phyloP scores from a whole-genome alignment of 306 rosid genomes.

The Trichosanthes cucumerina region DNA sequence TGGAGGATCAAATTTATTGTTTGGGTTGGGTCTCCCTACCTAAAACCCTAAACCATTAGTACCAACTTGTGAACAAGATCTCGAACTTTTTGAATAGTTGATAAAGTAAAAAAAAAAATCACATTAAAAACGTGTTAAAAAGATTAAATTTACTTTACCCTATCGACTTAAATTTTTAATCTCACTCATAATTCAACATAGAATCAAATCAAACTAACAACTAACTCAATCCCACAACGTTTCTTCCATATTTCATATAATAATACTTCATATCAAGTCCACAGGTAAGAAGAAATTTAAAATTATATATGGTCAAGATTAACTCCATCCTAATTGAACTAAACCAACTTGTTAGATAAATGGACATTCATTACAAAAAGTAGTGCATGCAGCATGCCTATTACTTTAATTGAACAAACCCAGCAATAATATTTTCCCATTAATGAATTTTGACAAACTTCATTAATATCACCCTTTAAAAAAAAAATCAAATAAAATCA shows the following conservation, averaged over 20 bases:
- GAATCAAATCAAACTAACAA: background rate
- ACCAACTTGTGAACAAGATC: background rate
- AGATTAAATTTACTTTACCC: background rate
- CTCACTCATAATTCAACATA: background rate
- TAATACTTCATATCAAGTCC: background rate
- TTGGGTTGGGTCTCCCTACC: background rate
- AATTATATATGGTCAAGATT: background rate
- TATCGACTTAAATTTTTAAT: background rate
- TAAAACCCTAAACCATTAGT: background rate
- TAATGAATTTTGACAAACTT: background rate
- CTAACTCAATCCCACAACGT: background rate
- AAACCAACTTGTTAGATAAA: background rate
- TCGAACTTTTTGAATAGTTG: background rate
- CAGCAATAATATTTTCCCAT: background rate
- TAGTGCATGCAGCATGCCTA: constrained; percentile 3
- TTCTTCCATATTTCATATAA: background rate
- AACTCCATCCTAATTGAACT: background rate
- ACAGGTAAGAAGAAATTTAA: background rate
- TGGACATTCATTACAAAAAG: background rate
- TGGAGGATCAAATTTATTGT: background rate
- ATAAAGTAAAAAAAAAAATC: background rate
- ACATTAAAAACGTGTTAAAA: background rate
- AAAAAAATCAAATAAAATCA: background rate
- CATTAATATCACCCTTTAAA: background rate
- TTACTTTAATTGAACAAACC: background rate